Evolutionary conservation across 2,329 filamentous ascomycete species (phyloP).

Genomic region (Fusarium sp.): DNA sequence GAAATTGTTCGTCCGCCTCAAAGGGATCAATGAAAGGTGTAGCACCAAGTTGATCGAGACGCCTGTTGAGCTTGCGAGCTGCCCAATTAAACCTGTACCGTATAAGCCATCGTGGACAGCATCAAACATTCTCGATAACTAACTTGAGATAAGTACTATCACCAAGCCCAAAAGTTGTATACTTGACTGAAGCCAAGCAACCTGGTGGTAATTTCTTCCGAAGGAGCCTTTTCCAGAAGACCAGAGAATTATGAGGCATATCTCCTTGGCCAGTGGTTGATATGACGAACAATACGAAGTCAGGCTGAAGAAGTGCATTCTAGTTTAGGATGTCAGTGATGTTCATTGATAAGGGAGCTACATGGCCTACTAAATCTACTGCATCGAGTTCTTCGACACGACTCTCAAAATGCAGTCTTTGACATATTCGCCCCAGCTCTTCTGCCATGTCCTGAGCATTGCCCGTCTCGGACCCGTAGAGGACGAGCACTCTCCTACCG

Average conservation of each 20-base stretch:
- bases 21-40: slow-evolving; percentile 79
- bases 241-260: slow-evolving; percentile 82
- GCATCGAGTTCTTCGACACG: slow-evolving; percentile 81
- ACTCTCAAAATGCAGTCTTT: slow-evolving; percentile 83
- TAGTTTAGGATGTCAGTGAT: slow-evolving; percentile 46
- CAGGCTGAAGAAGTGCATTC: slow-evolving; percentile 63
- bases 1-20: slow-evolving; percentile 93
- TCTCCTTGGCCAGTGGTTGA: slow-evolving; percentile 97
- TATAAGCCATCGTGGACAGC: not conserved
- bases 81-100: slow-evolving; percentile 86
- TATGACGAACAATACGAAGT: slow-evolving; percentile 80
- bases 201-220: slow-evolving; percentile 79
- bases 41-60: slow-evolving; percentile 86
- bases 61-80: slow-evolving; percentile 85
- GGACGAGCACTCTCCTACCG: slow-evolving; percentile 69
- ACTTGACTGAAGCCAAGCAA: slow-evolving; percentile 76
- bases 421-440: slow-evolving; percentile 79
- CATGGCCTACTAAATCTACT: slow-evolving; percentile 74
- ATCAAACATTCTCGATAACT: slow-evolving; percentile 40
- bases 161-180: slow-evolving; percentile 90
- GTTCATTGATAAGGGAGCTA: not conserved
- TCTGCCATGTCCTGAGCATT: slow-evolving; percentile 92
- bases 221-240: slow-evolving; percentile 87
- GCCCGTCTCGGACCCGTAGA: slow-evolving; percentile 96
- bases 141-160: slow-evolving; percentile 95